Evolutionary conservation across 2,329 filamentous ascomycete species (phyloP).

Genomic region (Neodidymelliopsis sp.): DNA sequence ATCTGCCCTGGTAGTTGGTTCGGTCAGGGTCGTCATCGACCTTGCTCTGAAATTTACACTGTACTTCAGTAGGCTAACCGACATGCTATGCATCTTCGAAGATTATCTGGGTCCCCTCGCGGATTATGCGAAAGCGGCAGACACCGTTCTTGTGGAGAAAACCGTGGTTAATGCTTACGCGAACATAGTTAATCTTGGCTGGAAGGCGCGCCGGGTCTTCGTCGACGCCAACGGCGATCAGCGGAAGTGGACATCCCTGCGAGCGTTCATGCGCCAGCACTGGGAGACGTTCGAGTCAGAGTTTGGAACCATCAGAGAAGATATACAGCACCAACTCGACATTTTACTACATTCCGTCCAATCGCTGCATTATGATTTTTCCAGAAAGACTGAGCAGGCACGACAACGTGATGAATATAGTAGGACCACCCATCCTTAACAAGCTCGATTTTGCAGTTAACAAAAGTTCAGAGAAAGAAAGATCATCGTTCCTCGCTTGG

Average conservation of each 20-base stretch:
- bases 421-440: too few species aligned
- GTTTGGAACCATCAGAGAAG: conserved; percentile 22
- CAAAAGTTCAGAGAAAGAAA: conserved; percentile 17
- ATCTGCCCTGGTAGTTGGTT: conserved; percentile 30
- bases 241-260: conserved; percentile 21
- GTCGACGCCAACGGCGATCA: conserved; percentile 19
- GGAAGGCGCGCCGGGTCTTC: conserved; percentile 26
- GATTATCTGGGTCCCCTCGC: conserved; percentile 29
- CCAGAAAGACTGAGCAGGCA: conserved; percentile 11
- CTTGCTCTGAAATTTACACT: conserved; percentile 25
- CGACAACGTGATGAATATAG: too few species aligned
- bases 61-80: conserved; percentile 28
- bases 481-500: conserved; percentile 28
- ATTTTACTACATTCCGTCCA: conserved; percentile 24
- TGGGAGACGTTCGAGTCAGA: conserved; percentile 33
- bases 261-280: conserved; percentile 28
- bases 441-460: too few species aligned
- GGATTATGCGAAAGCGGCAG: conserved; percentile 21
- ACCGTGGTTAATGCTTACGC: conserved; percentile 24
- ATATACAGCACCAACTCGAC: conserved; percentile 25
- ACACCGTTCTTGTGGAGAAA: conserved; percentile 19
- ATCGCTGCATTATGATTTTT: conserved; percentile 18
- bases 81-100: conserved; percentile 24
- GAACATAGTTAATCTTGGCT: conserved; percentile 26
- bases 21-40: conserved; percentile 27